phyloP scores from a whole-genome alignment of 2,329 filamentous ascomycete genomes.

The Ophiostoma triangulosporum region DNA sequence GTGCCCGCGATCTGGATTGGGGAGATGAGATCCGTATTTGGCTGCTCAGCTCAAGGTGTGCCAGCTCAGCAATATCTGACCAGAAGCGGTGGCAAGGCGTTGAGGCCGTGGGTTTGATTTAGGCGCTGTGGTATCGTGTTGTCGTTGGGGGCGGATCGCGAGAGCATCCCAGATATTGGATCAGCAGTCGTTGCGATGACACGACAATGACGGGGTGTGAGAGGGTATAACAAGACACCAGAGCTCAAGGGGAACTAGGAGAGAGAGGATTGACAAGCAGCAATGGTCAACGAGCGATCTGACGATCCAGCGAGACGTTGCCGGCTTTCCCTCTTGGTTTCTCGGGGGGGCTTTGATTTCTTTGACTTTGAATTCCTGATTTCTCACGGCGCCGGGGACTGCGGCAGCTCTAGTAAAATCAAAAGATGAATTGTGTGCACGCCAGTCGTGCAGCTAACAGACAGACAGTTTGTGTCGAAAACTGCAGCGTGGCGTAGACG shows the following conservation, averaged over 20 bases:
- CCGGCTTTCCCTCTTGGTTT: too few relatives aligned
- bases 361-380: neutral
- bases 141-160: neutral
- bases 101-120: too few relatives aligned
- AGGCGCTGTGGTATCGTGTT: neutral
- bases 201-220: neutral
- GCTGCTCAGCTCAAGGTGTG: neutral
- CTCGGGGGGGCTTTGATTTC: too few relatives aligned
- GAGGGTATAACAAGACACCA: neutral
- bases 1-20: neutral
- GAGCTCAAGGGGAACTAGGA: neutral
- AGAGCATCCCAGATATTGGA: neutral
- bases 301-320: too few relatives aligned
- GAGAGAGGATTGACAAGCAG: neutral
- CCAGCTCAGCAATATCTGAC: neutral
- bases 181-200: too few relatives aligned
- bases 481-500: neutral
- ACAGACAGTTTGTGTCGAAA: neutral
- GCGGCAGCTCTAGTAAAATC: neutral
- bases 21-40: neutral
- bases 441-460: neutral
- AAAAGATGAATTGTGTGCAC: neutral
- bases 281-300: neutral
- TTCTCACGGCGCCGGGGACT: neutral
- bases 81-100: too few relatives aligned